These are phyloP conservation scores for Schizothecium vesticola DNA, from an alignment of 495 filamentous ascomycete species.

Conservation along the genomic window DNA sequence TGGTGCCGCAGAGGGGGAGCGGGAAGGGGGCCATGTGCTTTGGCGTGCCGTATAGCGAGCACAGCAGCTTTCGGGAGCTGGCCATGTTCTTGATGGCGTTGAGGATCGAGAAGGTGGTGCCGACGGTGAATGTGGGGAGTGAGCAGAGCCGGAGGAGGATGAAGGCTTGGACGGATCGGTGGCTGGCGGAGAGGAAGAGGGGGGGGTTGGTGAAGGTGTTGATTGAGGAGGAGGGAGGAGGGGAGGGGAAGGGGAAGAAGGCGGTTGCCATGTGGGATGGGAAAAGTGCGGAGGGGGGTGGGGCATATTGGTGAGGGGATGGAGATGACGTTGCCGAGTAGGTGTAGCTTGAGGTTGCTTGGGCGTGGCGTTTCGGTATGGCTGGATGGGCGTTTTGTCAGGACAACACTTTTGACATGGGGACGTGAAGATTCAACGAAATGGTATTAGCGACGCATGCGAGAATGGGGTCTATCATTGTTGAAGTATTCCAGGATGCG, in stretches of 20 bases:
- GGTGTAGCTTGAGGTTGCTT: neutral
- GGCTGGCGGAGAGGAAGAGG: constrained; percentile 78
- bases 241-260: constrained; percentile 22
- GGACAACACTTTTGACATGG: neutral
- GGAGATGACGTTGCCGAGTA: too few species aligned
- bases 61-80: constrained; percentile 88
- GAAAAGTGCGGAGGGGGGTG: constrained; percentile 37
- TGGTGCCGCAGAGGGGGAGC: constrained; percentile 74
- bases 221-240: constrained; percentile 24
- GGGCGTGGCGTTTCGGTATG: neutral
- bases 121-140: constrained; percentile 86
- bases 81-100: constrained; percentile 87
- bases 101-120: constrained; percentile 80
- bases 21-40: constrained; percentile 73
- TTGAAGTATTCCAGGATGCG: neutral
- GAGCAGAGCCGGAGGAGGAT: constrained; percentile 63
- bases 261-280: constrained; percentile 33
- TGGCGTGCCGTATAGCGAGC: constrained; percentile 91
- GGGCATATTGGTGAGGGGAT: constrained; percentile 38
- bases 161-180: constrained; percentile 86
- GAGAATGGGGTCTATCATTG: neutral
- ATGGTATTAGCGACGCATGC: neutral
- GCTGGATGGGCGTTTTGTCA: neutral
- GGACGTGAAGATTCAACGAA: neutral
- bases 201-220: constrained; percentile 63